A percentile compares a stretch with the other conserved stretches of the same genome.
phyloP scores from a whole-genome alignment of 1,284 basidiomycete species.

The Leccinum pallidistipes region DNA sequence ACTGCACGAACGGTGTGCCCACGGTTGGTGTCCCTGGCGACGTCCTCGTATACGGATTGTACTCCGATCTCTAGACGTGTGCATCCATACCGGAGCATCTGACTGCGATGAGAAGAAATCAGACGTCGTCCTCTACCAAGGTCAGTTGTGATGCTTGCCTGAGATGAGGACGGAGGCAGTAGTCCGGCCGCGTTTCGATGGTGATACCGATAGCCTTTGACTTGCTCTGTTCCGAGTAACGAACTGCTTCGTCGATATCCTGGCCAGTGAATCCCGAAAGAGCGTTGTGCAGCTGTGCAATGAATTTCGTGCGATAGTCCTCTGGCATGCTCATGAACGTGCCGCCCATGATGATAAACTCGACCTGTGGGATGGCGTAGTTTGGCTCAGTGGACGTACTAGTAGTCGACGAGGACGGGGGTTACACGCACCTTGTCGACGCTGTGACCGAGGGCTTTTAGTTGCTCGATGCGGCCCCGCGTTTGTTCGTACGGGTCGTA shows the following conservation, averaged over 20 bases:
- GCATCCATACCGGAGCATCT: conserved; percentile 99
- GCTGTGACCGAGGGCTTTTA: conserved; percentile 92
- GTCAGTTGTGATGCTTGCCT: conserved; percentile 46
- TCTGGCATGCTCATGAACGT: conserved; percentile 99
- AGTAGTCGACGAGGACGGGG: not conserved
- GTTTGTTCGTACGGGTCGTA: conserved; percentile 99
- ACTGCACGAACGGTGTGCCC: conserved; percentile 98
- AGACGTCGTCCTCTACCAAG: not conserved
- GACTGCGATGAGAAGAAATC: conserved; percentile 48
- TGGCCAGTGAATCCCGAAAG: conserved; percentile 92
- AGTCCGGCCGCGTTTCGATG: conserved; percentile 98
- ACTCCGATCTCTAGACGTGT: conserved; percentile 98
- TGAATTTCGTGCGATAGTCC: conserved; percentile 90
- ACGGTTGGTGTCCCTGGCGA: conserved; percentile 97
- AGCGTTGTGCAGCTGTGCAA: conserved; percentile 97
- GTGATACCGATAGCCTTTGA: conserved; percentile 99
- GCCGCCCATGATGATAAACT: conserved; percentile 99
- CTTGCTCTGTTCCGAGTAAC: conserved; percentile 94
- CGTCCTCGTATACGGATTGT: conserved; percentile 99
- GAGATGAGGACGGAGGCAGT: conserved; percentile 95
- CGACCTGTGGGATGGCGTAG: conserved; percentile 60
- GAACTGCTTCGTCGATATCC: conserved; percentile 97
- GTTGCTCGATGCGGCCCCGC: conserved; percentile 90
- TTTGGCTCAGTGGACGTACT: not conserved
- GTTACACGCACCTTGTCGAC: conserved; percentile 82